These are phyloP conservation scores for Wickerhamiella azymoides DNA, from an alignment of 805 yeast genomes.

Conservation along the genomic window DNA sequence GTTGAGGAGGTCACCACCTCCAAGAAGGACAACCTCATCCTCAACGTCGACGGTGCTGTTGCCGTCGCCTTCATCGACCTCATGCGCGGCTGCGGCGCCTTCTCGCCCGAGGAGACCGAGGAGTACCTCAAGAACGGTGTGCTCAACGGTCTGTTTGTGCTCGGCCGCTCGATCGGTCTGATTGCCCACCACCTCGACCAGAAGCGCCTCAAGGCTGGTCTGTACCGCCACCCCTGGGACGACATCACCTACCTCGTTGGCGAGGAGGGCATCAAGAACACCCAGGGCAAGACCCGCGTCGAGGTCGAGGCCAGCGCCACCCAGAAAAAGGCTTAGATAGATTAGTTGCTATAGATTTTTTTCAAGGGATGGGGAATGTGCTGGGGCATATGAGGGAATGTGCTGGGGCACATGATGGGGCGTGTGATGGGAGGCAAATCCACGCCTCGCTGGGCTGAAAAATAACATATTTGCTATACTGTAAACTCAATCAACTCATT, in stretches of 20 bases:
- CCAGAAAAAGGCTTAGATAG: conserved; percentile 17
- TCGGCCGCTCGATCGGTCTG: conserved; percentile 34
- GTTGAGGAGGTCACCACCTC: conserved; percentile 37
- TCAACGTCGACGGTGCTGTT: conserved; percentile 34
- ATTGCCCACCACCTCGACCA: conserved; percentile 35
- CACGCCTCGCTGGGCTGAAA: no score
- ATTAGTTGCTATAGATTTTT: not conserved
- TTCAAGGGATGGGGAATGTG: not conserved
- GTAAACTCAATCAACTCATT: not conserved
- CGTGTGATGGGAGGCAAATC: no score
- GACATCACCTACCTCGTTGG: conserved; percentile 33
- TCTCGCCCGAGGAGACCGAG: conserved; percentile 32
- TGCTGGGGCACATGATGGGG: no score
- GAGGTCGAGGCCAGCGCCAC: conserved; percentile 26
- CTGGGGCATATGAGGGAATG: no score
- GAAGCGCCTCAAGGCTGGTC: conserved; percentile 34
- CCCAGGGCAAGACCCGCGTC: conserved; percentile 23
- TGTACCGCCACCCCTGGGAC: conserved; percentile 37
- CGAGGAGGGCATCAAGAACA: conserved; percentile 22
- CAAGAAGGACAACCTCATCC: conserved; percentile 33
- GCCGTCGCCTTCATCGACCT: conserved; percentile 34
- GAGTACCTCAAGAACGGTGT: conserved; percentile 34
- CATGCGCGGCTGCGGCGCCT: conserved; percentile 32
- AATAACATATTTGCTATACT: no score
- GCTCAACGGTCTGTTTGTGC: conserved; percentile 33